phyloP scores from a whole-genome alignment of 768 basidiomycete genomes.

The Pleurotus salmoneostramineus region DNA sequence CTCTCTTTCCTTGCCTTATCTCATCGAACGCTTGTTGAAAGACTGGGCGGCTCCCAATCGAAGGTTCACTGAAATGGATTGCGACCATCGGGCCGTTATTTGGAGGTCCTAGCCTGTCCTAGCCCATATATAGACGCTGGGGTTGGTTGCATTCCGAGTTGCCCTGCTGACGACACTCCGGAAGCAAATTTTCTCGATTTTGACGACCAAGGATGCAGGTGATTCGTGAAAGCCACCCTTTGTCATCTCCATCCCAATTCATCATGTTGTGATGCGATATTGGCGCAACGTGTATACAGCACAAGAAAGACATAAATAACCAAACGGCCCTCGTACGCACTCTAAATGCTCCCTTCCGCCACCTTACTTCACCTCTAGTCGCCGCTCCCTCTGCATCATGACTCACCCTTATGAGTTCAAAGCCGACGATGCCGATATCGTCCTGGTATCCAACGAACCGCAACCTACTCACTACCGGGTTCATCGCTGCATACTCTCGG shows the following conservation, averaged over 20 bases:
- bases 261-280: not conserved
- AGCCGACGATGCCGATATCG: constrained; percentile 37
- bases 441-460: constrained; percentile 29
- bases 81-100: no score
- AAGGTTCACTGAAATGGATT: no score
- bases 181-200: no score
- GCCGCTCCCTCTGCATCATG: not conserved
- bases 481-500: constrained; percentile 37
- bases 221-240: not conserved
- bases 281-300: not conserved
- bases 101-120: no score
- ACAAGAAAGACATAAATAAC: not conserved
- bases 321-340: not conserved
- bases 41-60: no score
- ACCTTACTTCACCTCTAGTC: not conserved
- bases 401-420: constrained; percentile 17
- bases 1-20: no score
- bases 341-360: not conserved
- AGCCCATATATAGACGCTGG: no score
- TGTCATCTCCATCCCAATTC: not conserved
- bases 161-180: no score
- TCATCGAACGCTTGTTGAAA: no score
- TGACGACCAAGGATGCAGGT: no score
- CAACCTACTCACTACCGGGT: constrained; percentile 33
- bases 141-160: no score